phyloP scores from a whole-genome alignment of 2,329 filamentous ascomycete genomes.

The Colletotrichum neosansevieriae region DNA sequence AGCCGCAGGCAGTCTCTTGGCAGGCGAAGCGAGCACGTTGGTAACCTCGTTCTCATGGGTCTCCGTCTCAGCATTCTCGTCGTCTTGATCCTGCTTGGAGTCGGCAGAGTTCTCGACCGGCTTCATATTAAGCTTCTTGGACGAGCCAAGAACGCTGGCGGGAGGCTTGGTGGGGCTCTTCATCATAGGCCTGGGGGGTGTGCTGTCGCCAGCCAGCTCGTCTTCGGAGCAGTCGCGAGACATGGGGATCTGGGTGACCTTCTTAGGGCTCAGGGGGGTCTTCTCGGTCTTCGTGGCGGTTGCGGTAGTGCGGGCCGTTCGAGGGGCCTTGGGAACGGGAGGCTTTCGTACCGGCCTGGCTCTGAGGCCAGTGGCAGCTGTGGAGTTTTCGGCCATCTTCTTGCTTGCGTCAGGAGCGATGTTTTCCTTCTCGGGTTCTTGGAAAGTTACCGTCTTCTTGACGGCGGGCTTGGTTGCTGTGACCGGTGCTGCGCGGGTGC shows the following conservation, averaged over 20 bases:
- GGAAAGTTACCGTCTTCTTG: constrained; percentile 74
- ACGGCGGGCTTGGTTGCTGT: constrained; percentile 56
- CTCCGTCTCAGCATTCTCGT: constrained; percentile 40
- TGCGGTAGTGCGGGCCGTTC: constrained; percentile 44
- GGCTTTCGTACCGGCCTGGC: constrained; percentile 61
- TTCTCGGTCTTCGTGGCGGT: constrained; percentile 52
- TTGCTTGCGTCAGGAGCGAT: constrained; percentile 56
- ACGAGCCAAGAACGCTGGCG: constrained; percentile 45
- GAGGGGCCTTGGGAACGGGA: constrained; percentile 47
- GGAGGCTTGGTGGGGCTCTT: constrained; percentile 68
- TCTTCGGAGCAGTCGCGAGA: constrained; percentile 68
- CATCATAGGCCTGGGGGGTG: constrained; percentile 64
- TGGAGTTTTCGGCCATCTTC: constrained; percentile 47
- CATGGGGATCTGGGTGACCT: constrained; percentile 68
- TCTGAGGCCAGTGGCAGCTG: constrained; percentile 51
- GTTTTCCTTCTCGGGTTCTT: constrained; percentile 75
- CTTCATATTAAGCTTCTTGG: constrained; percentile 52
- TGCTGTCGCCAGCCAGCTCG: constrained; percentile 67
- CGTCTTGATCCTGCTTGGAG: constrained; percentile 41
- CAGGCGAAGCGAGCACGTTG: constrained; percentile 64
- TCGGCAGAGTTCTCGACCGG: constrained; percentile 25
- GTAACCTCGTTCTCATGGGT: constrained; percentile 38
- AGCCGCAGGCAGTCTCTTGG: constrained; percentile 65
- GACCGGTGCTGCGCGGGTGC: constrained; percentile 44
- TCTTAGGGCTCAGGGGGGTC: constrained; percentile 73